These are phyloP conservation scores for Filosporella fistucella DNA, from an alignment of 495 filamentous ascomycete species.

Conservation along the genomic window DNA sequence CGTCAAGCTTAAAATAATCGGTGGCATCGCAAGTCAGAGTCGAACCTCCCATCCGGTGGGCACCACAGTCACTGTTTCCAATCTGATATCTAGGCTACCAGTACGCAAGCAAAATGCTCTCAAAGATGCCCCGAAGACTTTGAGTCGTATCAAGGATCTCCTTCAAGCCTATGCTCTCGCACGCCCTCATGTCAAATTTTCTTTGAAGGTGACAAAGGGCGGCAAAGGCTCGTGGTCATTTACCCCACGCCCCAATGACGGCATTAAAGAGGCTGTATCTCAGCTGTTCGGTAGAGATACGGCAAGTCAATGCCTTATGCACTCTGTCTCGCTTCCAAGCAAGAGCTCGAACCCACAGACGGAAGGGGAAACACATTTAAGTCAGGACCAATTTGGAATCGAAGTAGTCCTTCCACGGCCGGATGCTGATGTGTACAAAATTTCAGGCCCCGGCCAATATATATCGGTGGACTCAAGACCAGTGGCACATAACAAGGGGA, in stretches of 20 bases:
- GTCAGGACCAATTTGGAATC: constrained; percentile 33
- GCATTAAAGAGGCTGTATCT: constrained; percentile 59
- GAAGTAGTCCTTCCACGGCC: constrained; percentile 57
- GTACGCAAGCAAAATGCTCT: constrained; percentile 65
- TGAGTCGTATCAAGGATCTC: constrained; percentile 60
- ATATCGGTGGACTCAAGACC: constrained; percentile 78
- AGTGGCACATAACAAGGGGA: constrained; percentile 57
- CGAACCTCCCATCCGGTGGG: constrained; percentile 65
- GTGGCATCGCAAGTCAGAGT: constrained; percentile 37
- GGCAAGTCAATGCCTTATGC: constrained; percentile 40
- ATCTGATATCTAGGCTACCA: constrained; percentile 67
- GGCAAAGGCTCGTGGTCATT: constrained; percentile 68
- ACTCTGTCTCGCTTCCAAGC: constrained; percentile 13
- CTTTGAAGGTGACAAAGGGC: constrained; percentile 61
- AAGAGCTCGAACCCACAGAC: not conserved
- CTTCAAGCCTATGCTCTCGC: constrained; percentile 75
- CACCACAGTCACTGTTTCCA: constrained; percentile 66
- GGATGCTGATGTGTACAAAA: constrained; percentile 45
- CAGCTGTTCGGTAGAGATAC: constrained; percentile 68
- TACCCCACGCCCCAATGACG: constrained; percentile 51
- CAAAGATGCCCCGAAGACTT: constrained; percentile 56
- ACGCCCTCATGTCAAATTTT: constrained; percentile 57
- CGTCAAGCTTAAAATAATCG: constrained; percentile 29
- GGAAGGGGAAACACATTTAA: not conserved
- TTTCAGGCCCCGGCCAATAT: constrained; percentile 54